phyloP scores from a whole-genome alignment of 306 rosid genomes.

The Trichosanthes truncata region DNA sequence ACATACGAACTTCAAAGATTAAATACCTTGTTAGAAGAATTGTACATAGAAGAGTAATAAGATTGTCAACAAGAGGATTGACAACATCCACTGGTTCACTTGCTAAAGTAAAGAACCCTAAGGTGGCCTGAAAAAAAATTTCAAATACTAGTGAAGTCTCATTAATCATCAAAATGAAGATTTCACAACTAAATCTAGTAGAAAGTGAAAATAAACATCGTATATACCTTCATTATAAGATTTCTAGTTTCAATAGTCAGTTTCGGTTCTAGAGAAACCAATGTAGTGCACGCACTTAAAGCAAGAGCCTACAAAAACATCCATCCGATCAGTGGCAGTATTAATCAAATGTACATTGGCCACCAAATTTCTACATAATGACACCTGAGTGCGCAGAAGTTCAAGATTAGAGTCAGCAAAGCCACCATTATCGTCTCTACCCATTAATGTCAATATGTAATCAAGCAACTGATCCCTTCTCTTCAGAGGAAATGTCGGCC shows the following conservation, averaged over 20 bases:
- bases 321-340: slow-evolving; percentile 1
- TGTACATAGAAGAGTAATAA: slow-evolving; percentile 84
- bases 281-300: slow-evolving; percentile 89
- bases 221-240: slow-evolving; percentile 70
- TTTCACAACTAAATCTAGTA: not conserved
- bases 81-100: slow-evolving; percentile 84
- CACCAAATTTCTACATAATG: slow-evolving; percentile 9
- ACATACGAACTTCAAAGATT: not conserved
- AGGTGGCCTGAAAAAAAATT: slow-evolving; percentile 70
- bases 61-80: slow-evolving; percentile 73
- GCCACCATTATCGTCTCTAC: slow-evolving; percentile 76
- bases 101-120: slow-evolving; percentile 93
- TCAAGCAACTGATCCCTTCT: slow-evolving; percentile 85
- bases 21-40: slow-evolving; percentile 89
- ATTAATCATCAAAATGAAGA: slow-evolving; percentile 1
- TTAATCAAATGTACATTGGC: slow-evolving; percentile 14
- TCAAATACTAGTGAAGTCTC: slow-evolving; percentile 16
- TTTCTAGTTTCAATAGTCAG: slow-evolving; percentile 88
- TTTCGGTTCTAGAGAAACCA: slow-evolving; percentile 95
- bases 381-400: slow-evolving; percentile 78
- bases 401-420: slow-evolving; percentile 69
- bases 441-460: slow-evolving; percentile 80
- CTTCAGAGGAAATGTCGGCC: slow-evolving; percentile 85
- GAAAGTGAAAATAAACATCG: not conserved
- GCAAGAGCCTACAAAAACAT: slow-evolving; percentile 68